These are phyloP conservation scores for Kockovaella imperatae DNA, from an alignment of 768 basidiomycete species.

Conservation along the genomic window DNA sequence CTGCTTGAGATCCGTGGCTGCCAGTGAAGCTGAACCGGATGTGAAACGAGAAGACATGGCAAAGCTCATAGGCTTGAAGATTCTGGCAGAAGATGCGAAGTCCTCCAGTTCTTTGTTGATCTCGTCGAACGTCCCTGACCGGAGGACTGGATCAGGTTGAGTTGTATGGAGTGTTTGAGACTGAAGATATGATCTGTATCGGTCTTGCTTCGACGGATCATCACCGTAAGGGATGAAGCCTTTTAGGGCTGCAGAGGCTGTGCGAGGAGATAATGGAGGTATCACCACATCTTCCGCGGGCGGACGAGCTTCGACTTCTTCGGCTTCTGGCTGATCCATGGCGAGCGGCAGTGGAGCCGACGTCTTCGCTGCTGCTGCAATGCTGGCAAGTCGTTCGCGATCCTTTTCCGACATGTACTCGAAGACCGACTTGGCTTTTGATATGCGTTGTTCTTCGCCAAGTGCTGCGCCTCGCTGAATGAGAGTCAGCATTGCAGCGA, in stretches of 20 bases:
- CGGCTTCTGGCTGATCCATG: slow-evolving; percentile 16
- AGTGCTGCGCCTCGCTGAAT: slow-evolving; percentile 69
- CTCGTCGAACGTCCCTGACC: slow-evolving; percentile 58
- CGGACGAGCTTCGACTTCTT: slow-evolving; percentile 25
- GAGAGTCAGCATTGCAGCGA: not conserved
- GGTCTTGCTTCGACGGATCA: slow-evolving; percentile 64
- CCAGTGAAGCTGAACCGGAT: slow-evolving; percentile 54
- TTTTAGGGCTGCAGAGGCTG: slow-evolving; percentile 74
- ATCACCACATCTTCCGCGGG: slow-evolving; percentile 49
- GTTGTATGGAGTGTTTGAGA: slow-evolving; percentile 55
- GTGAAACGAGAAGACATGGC: slow-evolving; percentile 95
- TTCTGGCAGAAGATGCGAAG: slow-evolving; percentile 73
- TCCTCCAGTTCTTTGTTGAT: slow-evolving; percentile 77
- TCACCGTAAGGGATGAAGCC: slow-evolving; percentile 83
- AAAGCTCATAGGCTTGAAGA: slow-evolving; percentile 85
- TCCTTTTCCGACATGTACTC: slow-evolving; percentile 91
- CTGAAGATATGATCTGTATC: slow-evolving; percentile 73
- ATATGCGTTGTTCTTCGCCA: slow-evolving; percentile 64
- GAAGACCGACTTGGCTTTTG: slow-evolving; percentile 61
- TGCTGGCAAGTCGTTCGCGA: slow-evolving; percentile 62
- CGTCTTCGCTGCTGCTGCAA: slow-evolving; percentile 17
- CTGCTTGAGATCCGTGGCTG: slow-evolving; percentile 39
- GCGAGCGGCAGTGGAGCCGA: slow-evolving; percentile 10
- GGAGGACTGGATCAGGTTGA: slow-evolving; percentile 49
- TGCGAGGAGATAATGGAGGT: slow-evolving; percentile 62